Base-by-base conservation (phyloP, 441 rosid species). In the Corymbia citriodora region DNA sequence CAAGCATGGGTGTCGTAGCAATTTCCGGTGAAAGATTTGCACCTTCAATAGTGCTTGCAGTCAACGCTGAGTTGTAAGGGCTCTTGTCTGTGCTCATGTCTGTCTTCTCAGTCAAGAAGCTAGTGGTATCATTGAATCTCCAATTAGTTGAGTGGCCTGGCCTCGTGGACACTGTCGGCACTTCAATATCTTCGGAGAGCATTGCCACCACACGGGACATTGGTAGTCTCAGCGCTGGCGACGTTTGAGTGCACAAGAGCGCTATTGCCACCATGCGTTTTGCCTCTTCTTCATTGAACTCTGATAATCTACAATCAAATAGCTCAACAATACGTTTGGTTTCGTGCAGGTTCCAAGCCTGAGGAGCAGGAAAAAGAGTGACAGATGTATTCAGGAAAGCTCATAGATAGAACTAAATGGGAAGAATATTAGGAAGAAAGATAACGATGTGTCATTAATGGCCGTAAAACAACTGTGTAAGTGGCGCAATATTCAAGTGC, bases 181-280 rank as follows among this genome's bases (percentile, higher is more conserved):
- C 88, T 83, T 48, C 88, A 12, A 85, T 86, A 89, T 89, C 88
- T 49, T 83, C 88, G 0, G 83, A 83, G 86, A 89, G 90, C 90
- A 89, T 85, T 33, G 90, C 36, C 29, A 89, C 82, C 53, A 89
- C 90, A 25, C 90, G 82, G 16, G 90, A 89, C 90, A 89, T 85
- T 6, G 88, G 33, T 29, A 85, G 88, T 63, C 90, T 89, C 61
- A 57, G 55, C 23, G 5, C 17, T 18, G 90, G 90, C 16, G 82
- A 59, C n/a, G 90, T 52, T 33, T 89, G 90, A 50, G 90, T 0
- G 50, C 90, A 89, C 55, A 85, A 25, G 8, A 89, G 88, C 6
- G 88, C 90, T 36, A 89, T 50, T 9, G 36, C 83, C 11, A 89
- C 90, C 81, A 33, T 16, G 25, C 79, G 82, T 65, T 85, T 89